These are phyloP conservation scores for Cercospora sesami DNA, from an alignment of 2,329 filamentous ascomycete species.

Conservation along the genomic window DNA sequence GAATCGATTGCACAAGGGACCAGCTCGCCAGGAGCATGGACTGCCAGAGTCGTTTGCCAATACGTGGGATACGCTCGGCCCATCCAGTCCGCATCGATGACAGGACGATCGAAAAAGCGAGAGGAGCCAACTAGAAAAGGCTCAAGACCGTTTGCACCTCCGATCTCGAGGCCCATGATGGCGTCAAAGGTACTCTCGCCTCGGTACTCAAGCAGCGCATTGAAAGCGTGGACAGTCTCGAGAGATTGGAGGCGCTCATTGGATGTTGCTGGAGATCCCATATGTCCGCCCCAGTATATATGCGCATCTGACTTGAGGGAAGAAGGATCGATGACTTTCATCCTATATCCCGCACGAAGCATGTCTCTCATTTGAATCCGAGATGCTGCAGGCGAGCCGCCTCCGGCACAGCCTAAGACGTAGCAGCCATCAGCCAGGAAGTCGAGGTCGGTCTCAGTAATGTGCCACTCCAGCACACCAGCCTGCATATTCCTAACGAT, in stretches of 20 bases:
- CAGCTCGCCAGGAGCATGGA: slow-evolving; percentile 44
- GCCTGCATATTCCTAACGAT: slow-evolving; percentile 43
- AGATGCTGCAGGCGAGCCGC: slow-evolving; percentile 56
- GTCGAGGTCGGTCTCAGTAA: slow-evolving; percentile 59
- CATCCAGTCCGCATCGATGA: slow-evolving; percentile 51
- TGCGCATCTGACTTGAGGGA: slow-evolving; percentile 54
- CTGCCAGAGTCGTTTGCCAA: slow-evolving; percentile 48
- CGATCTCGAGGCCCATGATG: slow-evolving; percentile 65
- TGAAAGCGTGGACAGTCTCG: slow-evolving; percentile 48
- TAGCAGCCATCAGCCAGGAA: slow-evolving; percentile 62
- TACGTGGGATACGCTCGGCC: slow-evolving; percentile 50
- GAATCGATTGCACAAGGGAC: slow-evolving; percentile 50
- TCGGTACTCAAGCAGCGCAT: slow-evolving; percentile 55
- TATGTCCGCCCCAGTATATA: slow-evolving; percentile 59
- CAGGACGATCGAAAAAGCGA: slow-evolving; percentile 49
- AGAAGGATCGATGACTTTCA: slow-evolving; percentile 54
- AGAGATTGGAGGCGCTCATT: slow-evolving; percentile 62
- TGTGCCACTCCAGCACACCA: slow-evolving; percentile 54
- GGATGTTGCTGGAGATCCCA: slow-evolving; percentile 60
- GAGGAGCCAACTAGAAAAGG: slow-evolving; percentile 59
- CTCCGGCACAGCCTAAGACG: slow-evolving; percentile 62
- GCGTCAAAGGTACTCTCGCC: slow-evolving; percentile 51
- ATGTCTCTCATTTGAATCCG: slow-evolving; percentile 55
- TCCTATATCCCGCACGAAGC: slow-evolving; percentile 52
- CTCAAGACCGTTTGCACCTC: slow-evolving; percentile 65